These are phyloP conservation scores for Phytophthora tentaculata DNA, from an alignment of 352 stramenopile species.

Conservation along the genomic window DNA sequence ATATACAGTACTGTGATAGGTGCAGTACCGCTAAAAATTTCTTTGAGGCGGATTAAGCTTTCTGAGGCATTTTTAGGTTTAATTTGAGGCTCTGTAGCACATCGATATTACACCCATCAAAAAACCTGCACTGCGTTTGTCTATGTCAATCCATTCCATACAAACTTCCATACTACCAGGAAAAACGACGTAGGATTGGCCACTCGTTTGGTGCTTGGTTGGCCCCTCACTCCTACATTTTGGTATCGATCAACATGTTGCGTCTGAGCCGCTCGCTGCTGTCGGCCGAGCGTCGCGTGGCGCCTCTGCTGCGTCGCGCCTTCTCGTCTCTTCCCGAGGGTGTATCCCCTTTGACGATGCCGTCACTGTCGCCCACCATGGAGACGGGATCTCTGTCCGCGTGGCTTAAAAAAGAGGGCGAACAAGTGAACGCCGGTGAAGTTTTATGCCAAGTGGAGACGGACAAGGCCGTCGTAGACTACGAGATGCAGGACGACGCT, in stretches of 20 bases:
- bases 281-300: conserved; percentile 19
- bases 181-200: conserved; percentile 11
- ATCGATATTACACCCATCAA: conserved; percentile 23
- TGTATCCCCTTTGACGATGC: conserved; percentile 89
- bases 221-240: conserved; percentile 13
- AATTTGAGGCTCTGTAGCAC: not conserved
- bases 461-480: conserved; percentile 99
- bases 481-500: conserved; percentile 98
- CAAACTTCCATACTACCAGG: conserved; percentile 1
- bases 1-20: too few relatives aligned
- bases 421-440: conserved; percentile 91
- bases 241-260: conserved; percentile 29
- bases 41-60: too few relatives aligned
- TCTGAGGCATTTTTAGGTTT: too few relatives aligned
- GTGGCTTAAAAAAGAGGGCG: conserved; percentile 94
- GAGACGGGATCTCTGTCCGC: conserved; percentile 92
- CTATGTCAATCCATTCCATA: conserved; percentile 18
- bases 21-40: too few relatives aligned
- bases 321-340: conserved; percentile 77
- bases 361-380: conserved; percentile 98
- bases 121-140: conserved; percentile 8
- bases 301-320: conserved; percentile 30
- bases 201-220: conserved; percentile 38
- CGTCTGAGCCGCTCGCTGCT: conserved; percentile 44
- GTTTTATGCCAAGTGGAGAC: conserved; percentile 98